Evolutionary conservation across 2,329 filamentous ascomycete genomes (phyloP).

Genomic region (Fusarium nematophilum): DNA sequence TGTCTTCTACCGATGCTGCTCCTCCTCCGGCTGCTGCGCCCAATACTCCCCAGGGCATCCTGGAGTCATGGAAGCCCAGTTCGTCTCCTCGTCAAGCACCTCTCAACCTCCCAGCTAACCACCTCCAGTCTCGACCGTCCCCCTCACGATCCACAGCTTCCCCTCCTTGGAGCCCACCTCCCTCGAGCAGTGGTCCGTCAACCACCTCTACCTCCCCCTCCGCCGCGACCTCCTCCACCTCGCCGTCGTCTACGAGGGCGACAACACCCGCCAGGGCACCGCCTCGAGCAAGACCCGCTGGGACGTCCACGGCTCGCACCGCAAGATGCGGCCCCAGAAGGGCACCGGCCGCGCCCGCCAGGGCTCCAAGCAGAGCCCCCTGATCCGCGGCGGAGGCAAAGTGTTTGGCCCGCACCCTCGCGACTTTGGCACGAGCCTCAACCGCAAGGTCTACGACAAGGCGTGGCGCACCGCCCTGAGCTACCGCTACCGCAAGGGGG

Average conservation of each 20-base stretch:
- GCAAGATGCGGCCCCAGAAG: conserved; percentile 89
- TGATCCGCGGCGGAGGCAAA: conserved; percentile 87
- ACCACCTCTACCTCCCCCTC: conserved; percentile 87
- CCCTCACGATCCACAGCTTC: conserved; percentile 90
- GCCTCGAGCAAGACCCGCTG: conserved; percentile 83
- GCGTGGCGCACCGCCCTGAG: conserved; percentile 95
- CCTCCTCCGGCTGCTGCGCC: conserved; percentile 48
- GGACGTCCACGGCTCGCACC: conserved; percentile 85
- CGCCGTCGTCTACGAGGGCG: conserved; percentile 92
- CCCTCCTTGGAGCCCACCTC: conserved; percentile 85
- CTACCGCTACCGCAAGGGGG: conserved; percentile 88
- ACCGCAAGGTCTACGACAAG: conserved; percentile 91
- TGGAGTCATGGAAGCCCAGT: conserved; percentile 60
- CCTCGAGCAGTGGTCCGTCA: conserved; percentile 81
- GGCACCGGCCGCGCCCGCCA: conserved; percentile 83
- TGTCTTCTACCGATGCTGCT: conserved; percentile 50
- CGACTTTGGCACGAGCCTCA: conserved; percentile 87
- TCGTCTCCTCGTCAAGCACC: conserved; percentile 39
- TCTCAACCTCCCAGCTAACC: neutral
- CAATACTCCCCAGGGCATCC: conserved; percentile 47
- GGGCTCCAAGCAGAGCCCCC: conserved; percentile 83
- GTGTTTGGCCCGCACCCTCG: conserved; percentile 90
- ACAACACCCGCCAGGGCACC: conserved; percentile 87
- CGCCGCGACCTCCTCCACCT: conserved; percentile 93
- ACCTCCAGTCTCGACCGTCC: conserved; percentile 69